Evolutionary conservation across 2,329 filamentous ascomycete species (phyloP), one percentile per base, ranked within the genome.

Genomic region (Ophiostoma ips): DNA sequence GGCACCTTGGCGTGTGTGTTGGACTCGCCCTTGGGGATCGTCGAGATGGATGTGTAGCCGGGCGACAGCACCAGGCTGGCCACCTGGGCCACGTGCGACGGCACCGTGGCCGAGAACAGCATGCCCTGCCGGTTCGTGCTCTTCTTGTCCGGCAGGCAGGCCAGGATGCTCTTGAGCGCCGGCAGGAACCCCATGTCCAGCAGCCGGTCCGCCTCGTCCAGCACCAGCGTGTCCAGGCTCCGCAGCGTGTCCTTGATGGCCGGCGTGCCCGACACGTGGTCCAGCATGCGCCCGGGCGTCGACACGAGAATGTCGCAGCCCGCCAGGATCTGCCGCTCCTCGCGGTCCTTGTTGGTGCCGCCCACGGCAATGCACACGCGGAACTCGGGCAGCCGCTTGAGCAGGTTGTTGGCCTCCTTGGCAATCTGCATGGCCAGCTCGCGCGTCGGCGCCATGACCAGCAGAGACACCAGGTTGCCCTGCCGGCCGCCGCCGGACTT

Each of bases 181-280:
- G 79, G 79, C n/a, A 86, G 79, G 61, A 94, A 94, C 57, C 90
- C 87, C 62, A 89, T 79, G 61, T 94, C 87, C 3, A 94, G 76
- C 36, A 94, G 75, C 34, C 85, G 72, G 60, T 92, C 86, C 28
- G 86, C 86, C 67, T 90, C 86, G 57, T 90, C 86, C 62, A 92
- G 81, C 16, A 92, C 84, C 4, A 92, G 69, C 54, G 84, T 88
- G 61, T 89, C 84, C 35, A 94, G 65, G 35, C 72, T 68, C 45
- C 77, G 72, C 49, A 94, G 71, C 57, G 79, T 82, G 55, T 80
- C 75, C 10, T 81, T 63, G 5, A 83, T 76, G 11, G 78, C 77
- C 55, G 83, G 81, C 10, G 81, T 83, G 58, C 83, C 84, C 56
- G 83, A 77, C 44, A 94, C 70, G 59, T 92, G 86, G 62, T 94